A percentile compares a stretch with the other conserved stretches of the same genome.
phyloP scores from a whole-genome alignment of 139 green algal species.

The Auxenochlorella pyrenoidosa region DNA sequence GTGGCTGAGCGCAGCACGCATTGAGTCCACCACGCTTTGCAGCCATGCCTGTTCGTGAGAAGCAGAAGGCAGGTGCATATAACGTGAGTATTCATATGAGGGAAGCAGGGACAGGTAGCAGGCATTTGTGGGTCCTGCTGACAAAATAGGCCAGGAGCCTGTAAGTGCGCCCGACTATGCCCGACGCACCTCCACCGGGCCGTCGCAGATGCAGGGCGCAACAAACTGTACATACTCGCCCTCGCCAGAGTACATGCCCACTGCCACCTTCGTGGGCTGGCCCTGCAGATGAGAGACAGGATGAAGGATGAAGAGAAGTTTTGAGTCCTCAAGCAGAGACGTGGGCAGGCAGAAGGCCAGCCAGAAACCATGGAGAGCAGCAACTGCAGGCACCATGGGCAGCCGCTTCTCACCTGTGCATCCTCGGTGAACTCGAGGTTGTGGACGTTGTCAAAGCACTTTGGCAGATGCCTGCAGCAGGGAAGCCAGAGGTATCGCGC shows the following conservation, averaged over 20 bases:
- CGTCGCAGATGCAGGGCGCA: conserved; percentile 75
- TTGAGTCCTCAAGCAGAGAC: too few relatives aligned
- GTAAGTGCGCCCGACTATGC: neutral
- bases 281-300: conserved; percentile 31
- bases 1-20: conserved; percentile 73
- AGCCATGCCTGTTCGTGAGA: conserved; percentile 62
- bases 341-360: too few relatives aligned
- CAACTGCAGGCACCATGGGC: too few relatives aligned
- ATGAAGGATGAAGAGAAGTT: too few relatives aligned
- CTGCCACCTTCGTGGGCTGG: conserved; percentile 69
- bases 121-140: too few relatives aligned
- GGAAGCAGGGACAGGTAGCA: too few relatives aligned
- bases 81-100: too few relatives aligned
- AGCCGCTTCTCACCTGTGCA: conserved; percentile 6
- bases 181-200: conserved; percentile 76
- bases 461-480: conserved; percentile 80
- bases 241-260: conserved; percentile 87
- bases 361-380: too few relatives aligned
- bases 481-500: neutral
- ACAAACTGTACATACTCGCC: conserved; percentile 89
- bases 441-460: conserved; percentile 94
- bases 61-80: too few relatives aligned
- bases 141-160: neutral
- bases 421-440: conserved; percentile 84
- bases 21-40: conserved; percentile 84